Evolutionary conservation across 1,139 yeast species (phyloP).

Genomic region (Debaryomyces sp.): DNA sequence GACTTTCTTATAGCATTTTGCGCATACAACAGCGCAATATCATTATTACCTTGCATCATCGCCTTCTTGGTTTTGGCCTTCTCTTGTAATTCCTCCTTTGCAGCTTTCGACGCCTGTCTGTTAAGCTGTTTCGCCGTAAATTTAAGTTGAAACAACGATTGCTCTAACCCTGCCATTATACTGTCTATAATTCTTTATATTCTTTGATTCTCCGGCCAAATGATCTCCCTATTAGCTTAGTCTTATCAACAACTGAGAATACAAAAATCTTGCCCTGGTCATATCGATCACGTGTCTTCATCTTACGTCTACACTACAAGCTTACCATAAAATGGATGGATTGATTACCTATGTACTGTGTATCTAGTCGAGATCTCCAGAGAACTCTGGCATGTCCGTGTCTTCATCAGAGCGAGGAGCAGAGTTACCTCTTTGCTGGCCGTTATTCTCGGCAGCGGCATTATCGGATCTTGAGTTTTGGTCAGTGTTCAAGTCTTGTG

Average conservation of each 20-base stretch:
- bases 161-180: conserved; percentile 50
- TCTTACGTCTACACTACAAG: too few relatives aligned
- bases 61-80: conserved; percentile 91
- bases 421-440: neutral
- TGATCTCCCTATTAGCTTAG: neutral
- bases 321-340: neutral
- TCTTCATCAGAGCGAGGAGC: conserved; percentile 15
- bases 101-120: conserved; percentile 87
- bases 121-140: conserved; percentile 93
- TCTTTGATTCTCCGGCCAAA: neutral
- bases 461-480: conserved; percentile 12
- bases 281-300: neutral
- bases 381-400: conserved; percentile 20
- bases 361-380: conserved; percentile 19
- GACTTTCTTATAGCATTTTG: conserved; percentile 94
- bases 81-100: conserved; percentile 86
- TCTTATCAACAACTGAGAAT: neutral
- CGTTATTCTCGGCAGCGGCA: neutral
- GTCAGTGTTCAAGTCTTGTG: neutral
- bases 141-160: conserved; percentile 53
- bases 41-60: conserved; percentile 81
- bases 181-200: neutral
- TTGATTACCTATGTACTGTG: neutral
- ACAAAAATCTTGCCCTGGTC: neutral
- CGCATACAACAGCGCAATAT: conserved; percentile 92